phyloP scores from a whole-genome alignment of 768 basidiomycete species.

The Cystobasidium tubakii region DNA sequence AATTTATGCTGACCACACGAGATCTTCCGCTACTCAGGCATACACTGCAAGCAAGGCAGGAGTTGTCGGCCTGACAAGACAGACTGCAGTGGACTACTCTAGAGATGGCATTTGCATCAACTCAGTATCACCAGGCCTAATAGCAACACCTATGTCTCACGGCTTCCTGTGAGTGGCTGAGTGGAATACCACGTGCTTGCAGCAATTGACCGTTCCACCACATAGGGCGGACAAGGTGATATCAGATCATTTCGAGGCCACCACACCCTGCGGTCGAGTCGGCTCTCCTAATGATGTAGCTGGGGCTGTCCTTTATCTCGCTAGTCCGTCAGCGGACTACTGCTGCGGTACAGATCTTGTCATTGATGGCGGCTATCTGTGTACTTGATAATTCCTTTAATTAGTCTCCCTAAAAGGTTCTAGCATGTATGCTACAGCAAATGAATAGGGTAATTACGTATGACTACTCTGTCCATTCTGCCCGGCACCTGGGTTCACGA shows the following conservation, averaged over 20 bases:
- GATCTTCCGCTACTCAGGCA: neutral
- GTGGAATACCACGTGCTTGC: neutral
- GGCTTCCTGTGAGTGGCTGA: neutral
- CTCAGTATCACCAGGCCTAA: neutral
- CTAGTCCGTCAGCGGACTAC: slow-evolving; percentile 2
- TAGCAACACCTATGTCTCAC: neutral
- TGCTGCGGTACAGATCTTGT: slow-evolving; percentile 23
- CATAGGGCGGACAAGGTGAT: neutral
- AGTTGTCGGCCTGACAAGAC: neutral
- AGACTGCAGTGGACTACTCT: neutral
- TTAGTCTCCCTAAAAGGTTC: neutral
- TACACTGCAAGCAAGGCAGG: neutral
- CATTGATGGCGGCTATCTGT: slow-evolving; percentile 11
- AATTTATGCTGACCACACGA: neutral
- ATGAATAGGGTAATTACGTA: neutral
- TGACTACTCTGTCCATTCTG: neutral
- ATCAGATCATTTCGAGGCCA: slow-evolving; percentile 10
- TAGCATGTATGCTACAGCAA: neutral
- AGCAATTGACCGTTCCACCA: neutral
- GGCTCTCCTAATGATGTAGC: slow-evolving; percentile 3
- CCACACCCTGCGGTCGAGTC: slow-evolving; percentile 4
- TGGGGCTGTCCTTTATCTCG: neutral
- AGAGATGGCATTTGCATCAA: slow-evolving; percentile 2
- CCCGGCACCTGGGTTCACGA: neutral
- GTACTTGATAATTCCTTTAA: neutral